Conservation (phyloP, 2,329 filamentous ascomycete species). For the Lachnellula hyalina region DNA sequence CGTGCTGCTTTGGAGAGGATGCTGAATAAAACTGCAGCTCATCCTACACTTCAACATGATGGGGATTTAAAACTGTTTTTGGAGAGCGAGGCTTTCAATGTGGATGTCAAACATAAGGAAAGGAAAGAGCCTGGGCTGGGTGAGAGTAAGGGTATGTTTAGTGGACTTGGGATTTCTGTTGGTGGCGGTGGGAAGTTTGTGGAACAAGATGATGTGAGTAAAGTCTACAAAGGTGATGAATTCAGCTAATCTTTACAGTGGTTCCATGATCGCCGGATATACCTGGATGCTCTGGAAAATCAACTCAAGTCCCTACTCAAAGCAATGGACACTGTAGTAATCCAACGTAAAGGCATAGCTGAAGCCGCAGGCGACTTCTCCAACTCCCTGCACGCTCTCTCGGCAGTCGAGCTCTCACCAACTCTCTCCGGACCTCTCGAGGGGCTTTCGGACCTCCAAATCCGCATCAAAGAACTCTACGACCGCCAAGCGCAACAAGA, state of each 20-base stretch:
- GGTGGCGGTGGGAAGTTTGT: constrained; percentile 83
- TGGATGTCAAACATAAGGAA: constrained; percentile 97
- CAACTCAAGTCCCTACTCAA: constrained; percentile 88
- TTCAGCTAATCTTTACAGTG: constrained; percentile 50
- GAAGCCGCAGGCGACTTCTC: constrained; percentile 94
- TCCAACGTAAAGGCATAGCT: constrained; percentile 85
- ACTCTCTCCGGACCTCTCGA: constrained; percentile 84
- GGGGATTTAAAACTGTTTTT: constrained; percentile 92
- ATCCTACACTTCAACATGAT: constrained; percentile 88
- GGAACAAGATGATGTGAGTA: constrained; percentile 85
- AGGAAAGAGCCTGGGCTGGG: constrained; percentile 77
- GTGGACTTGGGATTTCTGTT: constrained; percentile 73
- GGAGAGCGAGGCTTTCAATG: constrained; percentile 91
- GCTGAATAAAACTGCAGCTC: constrained; percentile 90
- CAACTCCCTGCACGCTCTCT: constrained; percentile 83
- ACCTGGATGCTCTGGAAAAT: constrained; percentile 87
- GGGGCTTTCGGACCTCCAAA: constrained; percentile 84
- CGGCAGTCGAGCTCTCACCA: constrained; percentile 86
- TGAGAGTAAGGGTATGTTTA: constrained; percentile 91
- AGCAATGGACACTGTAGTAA: constrained; percentile 87
- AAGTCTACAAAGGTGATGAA: background rate
- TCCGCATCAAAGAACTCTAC: constrained; percentile 91
- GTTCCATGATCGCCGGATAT: constrained; percentile 96
- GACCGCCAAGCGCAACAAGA: constrained; percentile 97
- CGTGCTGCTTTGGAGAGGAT: constrained; percentile 92